Evolutionary conservation across 2,329 filamentous ascomycete genomes (phyloP).

Genomic region (Alternaria gansuensis): DNA sequence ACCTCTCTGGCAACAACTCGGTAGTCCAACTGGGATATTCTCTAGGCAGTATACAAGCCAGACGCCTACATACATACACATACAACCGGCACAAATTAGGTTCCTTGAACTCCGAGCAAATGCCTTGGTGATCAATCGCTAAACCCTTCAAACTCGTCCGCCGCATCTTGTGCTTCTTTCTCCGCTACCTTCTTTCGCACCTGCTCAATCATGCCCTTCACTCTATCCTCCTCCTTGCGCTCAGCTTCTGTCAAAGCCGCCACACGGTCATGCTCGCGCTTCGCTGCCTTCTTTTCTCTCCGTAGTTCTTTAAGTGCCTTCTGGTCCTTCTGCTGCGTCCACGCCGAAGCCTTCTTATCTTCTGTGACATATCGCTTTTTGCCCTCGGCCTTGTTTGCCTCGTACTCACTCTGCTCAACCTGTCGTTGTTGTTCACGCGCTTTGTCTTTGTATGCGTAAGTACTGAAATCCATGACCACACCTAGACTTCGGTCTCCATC

Average conservation of each 20-base stretch:
- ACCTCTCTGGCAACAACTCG: neutral
- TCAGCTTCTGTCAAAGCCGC: constrained; percentile 41
- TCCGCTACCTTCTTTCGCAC: constrained; percentile 40
- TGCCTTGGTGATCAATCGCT: constrained; percentile 33
- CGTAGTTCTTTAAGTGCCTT: constrained; percentile 44
- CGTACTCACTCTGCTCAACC: constrained; percentile 45
- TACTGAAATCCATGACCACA: constrained; percentile 53
- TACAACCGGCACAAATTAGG: neutral
- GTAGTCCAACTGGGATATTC: neutral
- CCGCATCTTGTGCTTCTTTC: constrained; percentile 37
- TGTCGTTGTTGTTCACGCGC: constrained; percentile 54
- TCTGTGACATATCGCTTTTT: constrained; percentile 43
- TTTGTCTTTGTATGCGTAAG: constrained; percentile 57
- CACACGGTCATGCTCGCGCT: constrained; percentile 42
- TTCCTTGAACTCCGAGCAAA: neutral
- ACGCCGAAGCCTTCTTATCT: constrained; percentile 42
- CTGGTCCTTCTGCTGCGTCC: constrained; percentile 52
- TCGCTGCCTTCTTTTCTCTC: constrained; percentile 48
- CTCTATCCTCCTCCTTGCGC: constrained; percentile 47
- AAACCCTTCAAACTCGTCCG: constrained; percentile 49
- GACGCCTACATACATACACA: neutral
- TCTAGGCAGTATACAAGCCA: neutral
- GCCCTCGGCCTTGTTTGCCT: constrained; percentile 25
- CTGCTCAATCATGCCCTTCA: constrained; percentile 45
- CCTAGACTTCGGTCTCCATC: constrained; percentile 56